Base-by-base conservation (phyloP, 768 basidiomycete genomes). In the Boletus reticulatus region DNA sequence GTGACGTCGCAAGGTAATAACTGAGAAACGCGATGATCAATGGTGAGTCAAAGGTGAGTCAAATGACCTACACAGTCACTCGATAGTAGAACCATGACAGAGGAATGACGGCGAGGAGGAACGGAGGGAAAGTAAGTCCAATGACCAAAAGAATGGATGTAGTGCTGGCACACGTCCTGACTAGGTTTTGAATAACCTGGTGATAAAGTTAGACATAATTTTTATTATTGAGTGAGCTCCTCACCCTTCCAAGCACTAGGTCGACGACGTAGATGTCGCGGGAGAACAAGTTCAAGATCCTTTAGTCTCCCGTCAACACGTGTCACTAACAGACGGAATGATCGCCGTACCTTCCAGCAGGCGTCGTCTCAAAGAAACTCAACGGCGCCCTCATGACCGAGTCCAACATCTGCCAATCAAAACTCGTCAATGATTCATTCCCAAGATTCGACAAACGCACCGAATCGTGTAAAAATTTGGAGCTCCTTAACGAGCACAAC, bases 251-350 rank as follows among this genome's bases (percentile, higher is more conserved):
- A 20, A 97, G 80, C 10, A 92, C 75, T 65, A 92, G 87, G 73
- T 97, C 94, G 17, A 96, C 82, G 29, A 89, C 87, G 63, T 90
- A 92, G 16, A 82, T 84, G 63, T 98, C 96, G 3, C 93, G 84
- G 4, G 92, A 92, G 72, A 98, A 98, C 27, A 97, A 70, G 71
- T 97, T 98, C 49, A 98, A 68, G 51, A 95, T 88, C 10, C 93
- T 90, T 52, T 1, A 4, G 7, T 46, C 16, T 44, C 2, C 8
- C 10, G 34, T 53, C 16, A 60, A 39, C 27, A 16, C 3, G 14
- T 6, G 12, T 22, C 46, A 36, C 14, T 17, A 36, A 50, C 4
- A 44, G 1, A 24, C 7, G 1, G 10, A 24, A 49, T 19, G 13
- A 19, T 17, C 11, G 36, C 57, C 78, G 48, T 61, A 88, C 89